Evolutionary conservation across 1,284 basidiomycete genomes (phyloP), one percentile per base, ranked within the genome.

Genomic region (Phlebopus sp.): DNA sequence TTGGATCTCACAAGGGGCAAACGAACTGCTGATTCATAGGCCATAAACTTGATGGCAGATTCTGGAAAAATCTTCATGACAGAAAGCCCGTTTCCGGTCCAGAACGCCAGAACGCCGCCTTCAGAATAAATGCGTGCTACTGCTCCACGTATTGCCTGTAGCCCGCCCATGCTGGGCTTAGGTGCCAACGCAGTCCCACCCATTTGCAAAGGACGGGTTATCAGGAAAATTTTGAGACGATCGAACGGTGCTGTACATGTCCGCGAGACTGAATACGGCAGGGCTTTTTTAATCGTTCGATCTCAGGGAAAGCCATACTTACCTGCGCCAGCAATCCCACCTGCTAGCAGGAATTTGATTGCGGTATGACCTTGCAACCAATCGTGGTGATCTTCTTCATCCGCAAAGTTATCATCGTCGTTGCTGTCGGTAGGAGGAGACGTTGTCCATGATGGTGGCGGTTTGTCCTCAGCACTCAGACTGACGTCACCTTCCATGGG

Each of bases 201-300:
- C 17, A 86, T 73, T 59, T 88, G 84, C 59, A 84, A 84, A 41
- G 78, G 77, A 59, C 78, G 79, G 37, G 96, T 99, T 55, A 99
- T 99, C 49, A 99, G 80, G 69, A 97, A 99, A 47, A 99, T 83
- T 70, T 97, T 99, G 42, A 99, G 75, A 49, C 97, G 84, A 69
- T 99, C 97, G 58, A 99, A 98, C 0, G 97, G 97, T 5, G 97
- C 97, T 0, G 97, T 99, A 50, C 92, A 94, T 31, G 94, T 91
- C 55, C 97, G 79, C 15, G 95, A 98, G 17, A 98, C 95, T 88
- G 47, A 45, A 49, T 11, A 50, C 21, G 35, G 46, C 14, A 37
- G 31, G 23, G 25, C 25, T 6, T n/a, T 21, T 63, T 27, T 61
- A 44, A 31, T 29, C 17, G 2, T 21, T 11, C 18, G 38, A 42